Evolutionary conservation across 768 basidiomycete species (phyloP).

Genomic region (Favolaschia claudopus): DNA sequence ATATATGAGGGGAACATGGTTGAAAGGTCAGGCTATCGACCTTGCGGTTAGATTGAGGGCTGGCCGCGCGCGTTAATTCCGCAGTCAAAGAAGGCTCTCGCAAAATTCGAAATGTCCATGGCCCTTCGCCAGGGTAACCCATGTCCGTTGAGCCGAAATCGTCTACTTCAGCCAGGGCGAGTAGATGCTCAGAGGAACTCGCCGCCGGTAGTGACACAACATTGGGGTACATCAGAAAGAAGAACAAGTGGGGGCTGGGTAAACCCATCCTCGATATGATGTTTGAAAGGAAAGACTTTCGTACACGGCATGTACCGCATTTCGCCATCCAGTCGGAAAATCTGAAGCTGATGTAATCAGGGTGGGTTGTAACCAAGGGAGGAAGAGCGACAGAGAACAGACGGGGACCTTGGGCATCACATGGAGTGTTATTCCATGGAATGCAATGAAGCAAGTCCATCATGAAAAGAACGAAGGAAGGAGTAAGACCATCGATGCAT

Average conservation of each 20-base stretch:
- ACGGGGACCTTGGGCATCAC: conserved; percentile 22
- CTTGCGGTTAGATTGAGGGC: conserved; percentile 41
- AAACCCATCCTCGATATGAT: conserved; percentile 13
- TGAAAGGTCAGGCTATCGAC: conserved; percentile 42
- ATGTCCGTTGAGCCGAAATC: conserved; percentile 61
- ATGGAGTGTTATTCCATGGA: conserved; percentile 23
- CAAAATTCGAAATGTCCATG: conserved; percentile 62
- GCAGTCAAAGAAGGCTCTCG: conserved; percentile 46
- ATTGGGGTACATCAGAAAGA: conserved; percentile 36
- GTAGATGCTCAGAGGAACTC: conserved; percentile 53
- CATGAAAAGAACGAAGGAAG: conserved; percentile 13
- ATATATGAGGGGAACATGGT: conserved; percentile 39
- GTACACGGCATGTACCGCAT: conserved; percentile 24
- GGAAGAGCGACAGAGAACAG: conserved; percentile 27
- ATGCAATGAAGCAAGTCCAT: conserved; percentile 7
- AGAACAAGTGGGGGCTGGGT: not conserved
- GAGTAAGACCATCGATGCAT: not conserved
- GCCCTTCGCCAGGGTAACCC: conserved; percentile 56
- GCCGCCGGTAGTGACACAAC: conserved; percentile 54
- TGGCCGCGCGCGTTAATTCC: conserved; percentile 48
- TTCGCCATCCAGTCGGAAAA: conserved; percentile 25
- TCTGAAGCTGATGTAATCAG: conserved; percentile 29
- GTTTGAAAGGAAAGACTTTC: conserved; percentile 2
- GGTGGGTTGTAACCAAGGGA: conserved; percentile 23
- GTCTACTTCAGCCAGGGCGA: conserved; percentile 60